Evolutionary conservation across 257 asterid genomes (phyloP), one percentile per base, ranked within the genome.

Genomic region (Ehretia macrophylla): DNA sequence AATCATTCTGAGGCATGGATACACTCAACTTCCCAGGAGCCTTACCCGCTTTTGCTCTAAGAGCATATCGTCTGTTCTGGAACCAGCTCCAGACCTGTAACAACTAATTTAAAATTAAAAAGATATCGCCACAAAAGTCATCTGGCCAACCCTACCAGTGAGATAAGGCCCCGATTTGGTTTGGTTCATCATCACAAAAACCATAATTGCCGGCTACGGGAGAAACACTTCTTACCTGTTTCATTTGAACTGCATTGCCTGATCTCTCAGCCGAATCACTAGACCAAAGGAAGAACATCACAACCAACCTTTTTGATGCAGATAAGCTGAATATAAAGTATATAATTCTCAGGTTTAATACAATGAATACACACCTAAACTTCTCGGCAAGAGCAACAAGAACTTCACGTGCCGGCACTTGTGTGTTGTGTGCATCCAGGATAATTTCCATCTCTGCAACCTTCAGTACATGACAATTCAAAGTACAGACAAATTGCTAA

Each of bases 361-460:
- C 51, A 17, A 12, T 21, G 62, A 39, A 20, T n/a, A 35, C 51
- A 54, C 63, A 88, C 98, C 96, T 88, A 67, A 91, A 91, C 73
- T 86, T 86, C 52, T 79, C 85, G 51, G 98, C 94, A 70, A 91
- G 95, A 72, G 86, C 77, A n/a, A 72, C 87, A 8, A 88, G 90
- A 69, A 84, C 55, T 66, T 91, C 97, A 5, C 95, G 95, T 11
- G 82, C 48, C 6, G 98, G 98, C 57, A 91, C 86, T 47, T 78
- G 65, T 56, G 64, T 74, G 51, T 81, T 73, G 81, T 91, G 91
- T 49, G 83, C 98, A 69, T 85, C 91, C 72, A 91, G 65, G 53
- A 85, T 77, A 54, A 83, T 70, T 62, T 91, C 97, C 98, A 91
- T 91, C 77, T 91, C 98, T 37, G 83, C 84, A 57, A 91, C 97